Base-by-base conservation (phyloP, 202 grass and related monocot genomes). In the Bolboschoenoplectus hybrid region DNA sequence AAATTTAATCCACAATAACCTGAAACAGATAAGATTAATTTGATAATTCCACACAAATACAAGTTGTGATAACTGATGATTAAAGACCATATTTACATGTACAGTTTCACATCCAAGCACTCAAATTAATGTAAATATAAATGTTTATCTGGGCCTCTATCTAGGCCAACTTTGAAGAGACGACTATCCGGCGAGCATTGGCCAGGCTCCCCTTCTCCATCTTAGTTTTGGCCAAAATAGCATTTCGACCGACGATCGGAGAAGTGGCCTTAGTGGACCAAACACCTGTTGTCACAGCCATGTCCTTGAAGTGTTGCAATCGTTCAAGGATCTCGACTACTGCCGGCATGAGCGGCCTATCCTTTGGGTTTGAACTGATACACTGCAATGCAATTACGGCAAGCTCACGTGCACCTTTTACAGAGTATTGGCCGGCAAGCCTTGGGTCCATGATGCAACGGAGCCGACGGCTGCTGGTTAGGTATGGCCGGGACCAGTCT, bases 231-330 rank as follows among this genome's bases (percentile, higher is more conserved):
- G 90, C 88, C 14, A 91, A 89, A 74, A 97, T 93, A 47, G 95
- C 95, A 84, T 91, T 95, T 65, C 93, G 58, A 0, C 91, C 89
- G 4, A 87, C 87, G 9, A 92, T 86, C 0, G 93, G 89, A 62
- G 70, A 41, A 57, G 67, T 40, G 0, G 80, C 83, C 93, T 89
- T 49, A 45, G 49, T 69, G 1, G 89, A 84, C 93, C 91, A 91
- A 36, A 90, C 86, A 2, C 96, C 93, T 0, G 90, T 39, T 36
- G 32, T 88, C 20, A 98, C 92, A 7, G 97, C 93, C 97, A 96
- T 94, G 85, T 99, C 97, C 80, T 91, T 99, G 80, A 91, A 64
- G 52, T 91, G 88, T 26, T 88, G 85, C 64, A 99, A 77, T 63
- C 76, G 51, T 63, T 97, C 87, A 0, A 97, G 88, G 3, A 78